These are phyloP conservation scores for Diaporthe caulivora DNA, from an alignment of 2,329 filamentous ascomycete genomes.

Conservation along the genomic window DNA sequence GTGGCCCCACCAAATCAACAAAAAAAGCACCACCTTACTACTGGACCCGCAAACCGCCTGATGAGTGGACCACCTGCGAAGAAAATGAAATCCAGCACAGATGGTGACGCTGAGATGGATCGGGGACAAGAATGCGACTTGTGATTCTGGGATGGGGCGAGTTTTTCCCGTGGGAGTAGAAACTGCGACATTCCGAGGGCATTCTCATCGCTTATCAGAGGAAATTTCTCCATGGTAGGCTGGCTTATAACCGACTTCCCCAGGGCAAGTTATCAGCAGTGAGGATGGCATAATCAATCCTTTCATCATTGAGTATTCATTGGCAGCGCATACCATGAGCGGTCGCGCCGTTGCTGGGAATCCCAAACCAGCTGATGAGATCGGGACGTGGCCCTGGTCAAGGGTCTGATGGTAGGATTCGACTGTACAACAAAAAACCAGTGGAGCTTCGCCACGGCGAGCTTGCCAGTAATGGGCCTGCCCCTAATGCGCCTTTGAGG, in stretches of 20 bases:
- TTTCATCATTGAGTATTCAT: background rate
- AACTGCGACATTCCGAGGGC: no score
- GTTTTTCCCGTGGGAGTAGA: no score
- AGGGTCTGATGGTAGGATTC: background rate
- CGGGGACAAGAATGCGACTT: no score
- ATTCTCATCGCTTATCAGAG: background rate
- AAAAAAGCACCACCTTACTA: no score
- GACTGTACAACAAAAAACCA: background rate
- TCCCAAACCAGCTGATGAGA: background rate
- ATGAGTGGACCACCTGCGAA: no score
- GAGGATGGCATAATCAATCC: background rate
- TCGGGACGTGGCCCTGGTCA: background rate
- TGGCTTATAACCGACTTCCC: background rate
- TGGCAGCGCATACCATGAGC: background rate
- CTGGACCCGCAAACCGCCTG: background rate
- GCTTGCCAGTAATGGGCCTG: background rate
- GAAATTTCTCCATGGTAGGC: background rate
- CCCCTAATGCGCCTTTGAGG: background rate
- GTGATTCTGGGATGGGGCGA: no score
- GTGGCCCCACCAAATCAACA: no score
- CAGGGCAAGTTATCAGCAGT: background rate
- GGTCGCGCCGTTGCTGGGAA: background rate
- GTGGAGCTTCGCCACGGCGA: no score
- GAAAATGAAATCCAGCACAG: background rate
- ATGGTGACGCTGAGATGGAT: no score